Evolutionary conservation across 2,329 filamentous ascomycete species (phyloP), one percentile per base, ranked within the genome.

Genomic region (Torrubiella hemipterigena): DNA sequence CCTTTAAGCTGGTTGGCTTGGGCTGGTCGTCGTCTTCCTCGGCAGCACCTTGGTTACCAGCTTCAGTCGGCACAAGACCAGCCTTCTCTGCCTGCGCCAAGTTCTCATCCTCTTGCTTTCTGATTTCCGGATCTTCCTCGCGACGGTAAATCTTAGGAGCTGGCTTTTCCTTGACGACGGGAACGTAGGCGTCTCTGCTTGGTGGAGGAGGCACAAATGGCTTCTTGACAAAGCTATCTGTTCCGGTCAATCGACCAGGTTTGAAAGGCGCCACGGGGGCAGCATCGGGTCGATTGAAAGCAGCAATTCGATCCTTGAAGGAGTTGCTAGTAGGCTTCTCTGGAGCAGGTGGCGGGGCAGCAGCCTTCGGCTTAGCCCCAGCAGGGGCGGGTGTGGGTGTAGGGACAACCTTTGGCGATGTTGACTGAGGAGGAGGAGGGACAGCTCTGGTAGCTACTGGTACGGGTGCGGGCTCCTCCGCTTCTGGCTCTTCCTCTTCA

Each of bases 201-300:
- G 91, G 91, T 13, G 91, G 91, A 31, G 91, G 86, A 4, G 91
- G 84, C 34, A 98, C 87, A 47, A 95, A 98, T 1, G 89, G 86
- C 58, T 96, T 96, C 67, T 89, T 95, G 56, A 98, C 77, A 49
- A 96, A 96, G 32, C 68, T 68, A 39, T 69, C 67, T 29, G 69
- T 63, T 36, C 72, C 65, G 20, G 79, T 58, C n/a, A n/a, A n/a
- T 3, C 74, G 74, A 37, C 69, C 67, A 14, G 86, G 84, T 51
- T 93, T 93, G 60, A 93, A 89, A 2, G 91, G 91, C n/a, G 85
- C 73, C 37, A 91, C 65, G 7, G 91, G 91, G 3, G 86, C 76
- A 6, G 86, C 85, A 22, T 82, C 74, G 27, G 83, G 66, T 52
- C 89, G 91, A 58, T 98, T 98, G 63, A 98, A 98, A 27, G 91